Evolutionary conservation across 2,329 filamentous ascomycete genomes (phyloP).

Genomic region (Dothistroma pini): DNA sequence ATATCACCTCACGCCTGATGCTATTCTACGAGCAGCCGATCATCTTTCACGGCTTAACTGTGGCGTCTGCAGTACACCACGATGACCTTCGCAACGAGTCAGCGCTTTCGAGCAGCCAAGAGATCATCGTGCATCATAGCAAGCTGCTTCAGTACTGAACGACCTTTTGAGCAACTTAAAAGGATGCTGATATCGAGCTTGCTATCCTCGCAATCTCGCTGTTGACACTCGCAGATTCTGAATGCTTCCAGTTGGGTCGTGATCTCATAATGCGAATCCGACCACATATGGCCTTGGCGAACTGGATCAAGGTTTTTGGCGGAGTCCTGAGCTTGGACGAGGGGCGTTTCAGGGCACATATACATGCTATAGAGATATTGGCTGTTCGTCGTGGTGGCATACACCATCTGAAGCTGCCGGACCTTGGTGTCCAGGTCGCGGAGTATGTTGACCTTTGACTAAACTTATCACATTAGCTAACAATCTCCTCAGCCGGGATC

Average conservation of each 20-base stretch:
- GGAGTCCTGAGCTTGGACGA: neutral
- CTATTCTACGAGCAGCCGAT: neutral
- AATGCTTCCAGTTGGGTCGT: neutral
- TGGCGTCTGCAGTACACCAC: conserved; percentile 1
- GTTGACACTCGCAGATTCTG: neutral
- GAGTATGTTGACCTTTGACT: neutral
- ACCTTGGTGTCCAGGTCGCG: neutral
- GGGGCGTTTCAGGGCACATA: neutral
- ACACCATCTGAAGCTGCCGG: neutral
- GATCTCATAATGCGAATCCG: neutral
- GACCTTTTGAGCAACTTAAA: neutral
- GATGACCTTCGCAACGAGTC: neutral
- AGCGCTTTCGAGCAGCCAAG: neutral
- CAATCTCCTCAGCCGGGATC: neutral
- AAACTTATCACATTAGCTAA: no score
- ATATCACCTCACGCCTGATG: neutral
- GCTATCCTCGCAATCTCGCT: neutral
- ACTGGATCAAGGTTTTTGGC: conserved; percentile 1
- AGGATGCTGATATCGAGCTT: neutral
- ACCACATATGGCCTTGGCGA: conserved; percentile 1
- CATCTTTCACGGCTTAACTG: neutral
- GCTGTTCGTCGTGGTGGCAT: neutral
- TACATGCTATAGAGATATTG: neutral
- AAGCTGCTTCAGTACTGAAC: neutral
- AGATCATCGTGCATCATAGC: neutral